Evolutionary conservation across 108 stramenopile species (phyloP).

Genomic region (Cyclostephanos invisitatus): DNA sequence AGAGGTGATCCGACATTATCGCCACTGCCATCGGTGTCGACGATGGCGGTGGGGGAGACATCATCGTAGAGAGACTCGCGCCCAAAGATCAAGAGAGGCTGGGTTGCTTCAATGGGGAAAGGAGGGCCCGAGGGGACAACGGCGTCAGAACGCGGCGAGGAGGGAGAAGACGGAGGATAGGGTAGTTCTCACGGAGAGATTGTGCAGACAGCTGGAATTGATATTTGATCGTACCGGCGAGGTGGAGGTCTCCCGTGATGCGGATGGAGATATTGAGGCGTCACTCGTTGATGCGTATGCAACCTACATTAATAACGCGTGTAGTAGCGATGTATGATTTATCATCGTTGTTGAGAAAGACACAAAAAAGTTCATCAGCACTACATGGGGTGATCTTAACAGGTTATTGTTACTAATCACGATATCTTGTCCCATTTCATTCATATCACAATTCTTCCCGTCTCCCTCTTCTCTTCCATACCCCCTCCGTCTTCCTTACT

Average conservation of each 20-base stretch:
- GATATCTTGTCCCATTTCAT: no score
- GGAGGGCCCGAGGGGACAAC: neutral
- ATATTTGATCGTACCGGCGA: neutral
- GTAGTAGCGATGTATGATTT: neutral
- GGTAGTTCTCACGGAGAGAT: conserved; percentile 61
- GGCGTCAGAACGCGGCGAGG: conserved; percentile 29
- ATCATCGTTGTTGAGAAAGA: no score
- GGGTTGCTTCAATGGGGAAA: conserved; percentile 56
- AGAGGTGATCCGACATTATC: neutral
- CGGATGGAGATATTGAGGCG: neutral
- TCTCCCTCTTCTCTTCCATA: neutral
- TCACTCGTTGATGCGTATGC: conserved; percentile 25
- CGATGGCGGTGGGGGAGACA: neutral
- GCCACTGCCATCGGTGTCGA: neutral
- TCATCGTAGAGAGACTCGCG: conserved; percentile 12
- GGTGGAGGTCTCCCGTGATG: neutral
- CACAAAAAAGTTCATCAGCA: no score
- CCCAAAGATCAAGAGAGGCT: conserved; percentile 35
- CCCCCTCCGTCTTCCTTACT: neutral
- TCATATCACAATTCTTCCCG: no score
- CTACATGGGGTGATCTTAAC: no score
- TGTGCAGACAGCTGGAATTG: conserved; percentile 57
- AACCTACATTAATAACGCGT: conserved; percentile 14
- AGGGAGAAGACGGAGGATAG: conserved; percentile 71
- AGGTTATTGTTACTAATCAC: no score